Base-by-base conservation (phyloP, 148 eudicot species). In the Dysphania ambrosioides region DNA sequence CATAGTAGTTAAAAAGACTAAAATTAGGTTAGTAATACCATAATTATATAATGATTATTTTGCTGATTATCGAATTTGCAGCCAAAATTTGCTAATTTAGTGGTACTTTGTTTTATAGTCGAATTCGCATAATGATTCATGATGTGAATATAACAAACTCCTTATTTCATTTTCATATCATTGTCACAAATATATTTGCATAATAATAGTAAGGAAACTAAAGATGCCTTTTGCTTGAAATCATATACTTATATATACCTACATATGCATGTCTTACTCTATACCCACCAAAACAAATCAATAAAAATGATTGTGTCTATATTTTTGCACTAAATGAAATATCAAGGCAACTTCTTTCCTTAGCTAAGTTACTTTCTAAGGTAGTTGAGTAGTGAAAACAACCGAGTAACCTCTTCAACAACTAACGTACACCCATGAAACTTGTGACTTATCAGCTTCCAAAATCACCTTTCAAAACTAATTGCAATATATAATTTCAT, bases 381-480 rank as follows among this genome's bases (percentile, higher is more conserved):
- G 72, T 77, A 66, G 86, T 83, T 83, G 86, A 31, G 67, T 42
- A 21, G 67, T 56, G 86, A 83, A 73, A 83, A 74, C 83, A 62
- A 79, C 83, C 2, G 6, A 62, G 40, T 47, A 79, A 79, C 82
- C 80, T 79, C 81, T 66, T 41, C 44, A 26, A 72, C 72, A 76
- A 27, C 72, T 75, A 70, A 71, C 82, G 77, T 82, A 70, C 63
- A 40, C 74, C 69, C 78, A 74, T 73, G 81, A 55, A 68, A 69
- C 82, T 73, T 74, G 80, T 83, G 85, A 83, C 85, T 71, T 72
- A 66, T 72, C 79, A 79, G 80, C 83, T 62, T 51, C 71, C 63
- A 38, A 19, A 6, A 60, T 44, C 59, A n/a, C n/a, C n/a, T n/a
- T n/a, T 66, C 32, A 47, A n/a, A n/a, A n/a, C n/a, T n/a, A n/a